A percentile compares a stretch with the other conserved stretches of the same genome.
These are phyloP conservation scores for Gastrodia elata DNA, from an alignment of 106 monocot genomes.

Conservation along the genomic window DNA sequence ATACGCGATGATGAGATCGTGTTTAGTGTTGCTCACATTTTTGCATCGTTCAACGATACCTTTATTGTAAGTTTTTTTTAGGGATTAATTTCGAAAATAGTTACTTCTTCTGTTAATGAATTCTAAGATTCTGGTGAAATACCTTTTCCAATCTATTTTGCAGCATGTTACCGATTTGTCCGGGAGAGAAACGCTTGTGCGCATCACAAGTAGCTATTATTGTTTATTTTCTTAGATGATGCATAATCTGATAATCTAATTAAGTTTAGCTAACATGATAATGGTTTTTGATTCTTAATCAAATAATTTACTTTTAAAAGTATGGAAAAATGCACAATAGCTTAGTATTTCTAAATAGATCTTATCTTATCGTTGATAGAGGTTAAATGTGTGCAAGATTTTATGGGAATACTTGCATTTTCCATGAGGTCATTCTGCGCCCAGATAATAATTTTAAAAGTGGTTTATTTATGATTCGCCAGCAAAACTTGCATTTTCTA, in stretches of 20 bases:
- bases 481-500: no score
- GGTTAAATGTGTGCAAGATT: background rate
- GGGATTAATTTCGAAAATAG: no score
- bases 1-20: constrained; percentile 74
- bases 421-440: background rate
- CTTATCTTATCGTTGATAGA: background rate
- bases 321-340: background rate
- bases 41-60: constrained; percentile 88
- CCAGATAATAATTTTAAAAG: background rate
- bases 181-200: no score
- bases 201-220: no score
- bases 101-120: no score
- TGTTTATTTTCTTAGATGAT: no score
- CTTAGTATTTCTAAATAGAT: background rate
- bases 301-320: background rate
- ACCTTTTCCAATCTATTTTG: no score
- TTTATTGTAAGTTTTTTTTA: constrained; percentile 71
- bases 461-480: background rate
- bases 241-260: no score
- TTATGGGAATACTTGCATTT: background rate
- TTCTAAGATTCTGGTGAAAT: no score
- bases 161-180: no score
- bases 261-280: no score
- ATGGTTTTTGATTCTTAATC: background rate
- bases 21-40: constrained; percentile 80